phyloP scores from a whole-genome alignment of 495 filamentous ascomycete species.

The Daldinia grandis region DNA sequence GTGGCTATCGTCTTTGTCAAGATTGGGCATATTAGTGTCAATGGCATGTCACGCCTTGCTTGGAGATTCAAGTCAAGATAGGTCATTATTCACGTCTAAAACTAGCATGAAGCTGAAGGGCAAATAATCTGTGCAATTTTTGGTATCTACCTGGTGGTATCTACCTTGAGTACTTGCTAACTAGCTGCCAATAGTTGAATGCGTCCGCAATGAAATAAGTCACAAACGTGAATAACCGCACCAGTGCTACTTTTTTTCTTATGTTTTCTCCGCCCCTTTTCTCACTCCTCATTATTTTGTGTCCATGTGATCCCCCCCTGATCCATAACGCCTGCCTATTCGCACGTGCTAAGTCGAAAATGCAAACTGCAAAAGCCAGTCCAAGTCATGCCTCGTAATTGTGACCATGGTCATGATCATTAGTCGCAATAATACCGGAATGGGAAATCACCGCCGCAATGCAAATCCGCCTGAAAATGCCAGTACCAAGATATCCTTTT shows the following conservation, averaged over 20 bases:
- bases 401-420: neutral
- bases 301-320: neutral
- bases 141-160: neutral
- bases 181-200: neutral
- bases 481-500: neutral
- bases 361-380: neutral
- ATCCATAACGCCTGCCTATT: neutral
- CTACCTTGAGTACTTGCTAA: neutral
- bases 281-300: neutral
- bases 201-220: neutral
- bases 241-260: neutral
- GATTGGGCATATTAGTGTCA: neutral
- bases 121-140: neutral
- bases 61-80: neutral
- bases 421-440: neutral
- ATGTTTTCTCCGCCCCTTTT: neutral
- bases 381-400: neutral
- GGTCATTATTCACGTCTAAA: neutral
- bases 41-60: neutral
- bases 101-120: neutral
- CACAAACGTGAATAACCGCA: neutral
- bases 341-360: neutral
- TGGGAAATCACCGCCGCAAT: neutral
- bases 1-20: neutral
- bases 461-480: neutral